Evolutionary conservation across 2,329 filamentous ascomycete genomes (phyloP).

Genomic region (Curvularia sp.): DNA sequence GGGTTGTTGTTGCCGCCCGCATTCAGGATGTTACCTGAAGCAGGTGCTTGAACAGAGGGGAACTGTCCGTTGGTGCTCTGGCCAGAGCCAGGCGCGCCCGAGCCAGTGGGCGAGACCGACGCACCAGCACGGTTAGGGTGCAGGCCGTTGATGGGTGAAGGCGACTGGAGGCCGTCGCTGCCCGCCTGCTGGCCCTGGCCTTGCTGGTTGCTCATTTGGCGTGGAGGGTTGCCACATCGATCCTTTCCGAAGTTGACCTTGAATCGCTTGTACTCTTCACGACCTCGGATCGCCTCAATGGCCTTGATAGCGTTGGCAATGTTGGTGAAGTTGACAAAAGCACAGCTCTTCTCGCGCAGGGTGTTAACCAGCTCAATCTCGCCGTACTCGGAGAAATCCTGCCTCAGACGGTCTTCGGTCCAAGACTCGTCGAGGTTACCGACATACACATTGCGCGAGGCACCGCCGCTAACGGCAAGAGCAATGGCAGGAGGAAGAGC

Average conservation of each 20-base stretch:
- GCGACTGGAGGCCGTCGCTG: constrained; percentile 64
- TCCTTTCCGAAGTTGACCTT: constrained; percentile 99
- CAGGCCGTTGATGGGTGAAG: constrained; percentile 65
- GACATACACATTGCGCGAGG: constrained; percentile 98
- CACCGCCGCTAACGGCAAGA: constrained; percentile 92
- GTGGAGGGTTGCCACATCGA: constrained; percentile 92
- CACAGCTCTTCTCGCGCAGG: constrained; percentile 96
- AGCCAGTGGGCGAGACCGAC: constrained; percentile 67
- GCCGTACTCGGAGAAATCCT: constrained; percentile 96
- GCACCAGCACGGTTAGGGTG: constrained; percentile 62
- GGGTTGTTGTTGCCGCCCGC: constrained; percentile 82
- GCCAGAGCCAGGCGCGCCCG: constrained; percentile 63
- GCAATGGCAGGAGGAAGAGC: constrained; percentile 95
- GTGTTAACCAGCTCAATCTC: constrained; percentile 98
- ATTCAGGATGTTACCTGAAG: constrained; percentile 78
- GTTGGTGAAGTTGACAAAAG: constrained; percentile 99
- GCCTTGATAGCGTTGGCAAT: constrained; percentile 99
- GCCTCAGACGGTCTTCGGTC: constrained; percentile 92
- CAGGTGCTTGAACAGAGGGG: constrained; percentile 67
- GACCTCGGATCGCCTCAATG: constrained; percentile 92
- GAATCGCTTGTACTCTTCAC: constrained; percentile 97
- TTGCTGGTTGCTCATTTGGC: constrained; percentile 73
- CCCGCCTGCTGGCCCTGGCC: constrained; percentile 71
- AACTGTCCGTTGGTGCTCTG: constrained; percentile 63
- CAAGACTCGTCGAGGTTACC: constrained; percentile 97